Conservation (phyloP, 805 yeast species). For the Candida krabiensis region DNA sequence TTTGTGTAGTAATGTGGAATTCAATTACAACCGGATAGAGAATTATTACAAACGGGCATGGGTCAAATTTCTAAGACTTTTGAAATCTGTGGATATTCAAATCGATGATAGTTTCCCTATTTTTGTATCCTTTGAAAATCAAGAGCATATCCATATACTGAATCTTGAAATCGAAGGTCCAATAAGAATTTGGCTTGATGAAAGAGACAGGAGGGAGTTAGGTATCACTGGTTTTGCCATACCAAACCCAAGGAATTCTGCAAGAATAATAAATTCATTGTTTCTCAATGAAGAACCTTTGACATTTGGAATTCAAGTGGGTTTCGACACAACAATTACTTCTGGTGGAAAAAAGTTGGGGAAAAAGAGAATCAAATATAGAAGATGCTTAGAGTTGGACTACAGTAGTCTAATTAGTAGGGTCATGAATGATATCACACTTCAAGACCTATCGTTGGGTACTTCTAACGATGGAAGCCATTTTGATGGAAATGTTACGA, state of each 20-base stretch:
- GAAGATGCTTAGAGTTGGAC: not conserved
- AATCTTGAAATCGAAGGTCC: constrained; percentile 2
- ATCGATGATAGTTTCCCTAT: constrained; percentile 5
- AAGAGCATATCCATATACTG: constrained; percentile 1
- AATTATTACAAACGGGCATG: constrained; percentile 4
- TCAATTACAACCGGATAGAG: constrained; percentile 8
- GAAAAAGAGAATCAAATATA: too few species aligned
- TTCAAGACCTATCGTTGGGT: constrained; percentile 1
- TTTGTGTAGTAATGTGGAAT: not conserved
- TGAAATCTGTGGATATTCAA: constrained; percentile 1
- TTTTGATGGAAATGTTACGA: constrained; percentile 5
- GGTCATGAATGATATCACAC: not conserved
- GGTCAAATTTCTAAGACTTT: constrained; percentile 1
- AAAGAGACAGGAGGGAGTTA: too few species aligned
- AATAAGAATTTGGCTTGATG: not conserved
- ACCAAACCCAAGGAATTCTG: too few species aligned
- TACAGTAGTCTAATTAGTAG: too few species aligned
- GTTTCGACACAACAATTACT: too few species aligned
- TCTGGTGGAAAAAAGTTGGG: too few species aligned
- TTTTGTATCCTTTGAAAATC: constrained; percentile 3
- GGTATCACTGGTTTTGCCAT: too few species aligned
- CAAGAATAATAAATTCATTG: too few species aligned
- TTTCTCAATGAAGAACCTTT: too few species aligned
- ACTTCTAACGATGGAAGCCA: constrained; percentile 3
- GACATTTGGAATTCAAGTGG: too few species aligned